Percentiles rank a stretch among this genome's conserved stretches.
Evolutionary conservation across 2,329 filamentous ascomycete species (phyloP).

Genomic region (Sclerotinia minor): DNA sequence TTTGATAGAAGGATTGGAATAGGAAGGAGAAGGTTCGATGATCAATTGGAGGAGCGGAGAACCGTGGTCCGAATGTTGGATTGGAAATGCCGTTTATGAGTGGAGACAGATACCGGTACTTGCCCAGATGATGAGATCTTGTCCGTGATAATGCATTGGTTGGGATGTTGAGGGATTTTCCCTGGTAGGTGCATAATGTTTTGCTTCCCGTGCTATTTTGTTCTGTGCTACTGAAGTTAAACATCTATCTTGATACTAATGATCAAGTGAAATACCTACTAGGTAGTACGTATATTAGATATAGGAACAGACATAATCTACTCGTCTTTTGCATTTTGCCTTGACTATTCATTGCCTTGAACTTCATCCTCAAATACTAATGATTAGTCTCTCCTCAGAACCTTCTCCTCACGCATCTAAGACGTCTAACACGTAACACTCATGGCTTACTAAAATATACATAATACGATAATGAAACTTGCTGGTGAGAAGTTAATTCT

Average conservation of each 20-base stretch:
- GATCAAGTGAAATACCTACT: background rate
- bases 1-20: background rate
- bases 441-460: background rate
- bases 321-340: background rate
- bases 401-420: too few species aligned
- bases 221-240: background rate
- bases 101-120: background rate
- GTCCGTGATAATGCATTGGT: background rate
- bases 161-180: constrained; percentile 1
- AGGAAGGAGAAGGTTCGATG: background rate
- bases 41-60: background rate
- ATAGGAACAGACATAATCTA: background rate
- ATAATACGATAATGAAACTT: background rate
- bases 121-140: constrained; percentile 1
- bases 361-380: background rate
- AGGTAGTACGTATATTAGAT: too few species aligned
- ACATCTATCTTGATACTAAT: too few species aligned
- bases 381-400: background rate
- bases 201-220: background rate
- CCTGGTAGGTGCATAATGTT: background rate
- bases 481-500: background rate
- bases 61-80: background rate
- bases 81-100: background rate
- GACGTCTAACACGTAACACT: background rate
- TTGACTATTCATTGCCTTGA: background rate